These are phyloP conservation scores for Vigna nakashimae DNA, from an alignment of 306 rosid species.

Conservation along the genomic window DNA sequence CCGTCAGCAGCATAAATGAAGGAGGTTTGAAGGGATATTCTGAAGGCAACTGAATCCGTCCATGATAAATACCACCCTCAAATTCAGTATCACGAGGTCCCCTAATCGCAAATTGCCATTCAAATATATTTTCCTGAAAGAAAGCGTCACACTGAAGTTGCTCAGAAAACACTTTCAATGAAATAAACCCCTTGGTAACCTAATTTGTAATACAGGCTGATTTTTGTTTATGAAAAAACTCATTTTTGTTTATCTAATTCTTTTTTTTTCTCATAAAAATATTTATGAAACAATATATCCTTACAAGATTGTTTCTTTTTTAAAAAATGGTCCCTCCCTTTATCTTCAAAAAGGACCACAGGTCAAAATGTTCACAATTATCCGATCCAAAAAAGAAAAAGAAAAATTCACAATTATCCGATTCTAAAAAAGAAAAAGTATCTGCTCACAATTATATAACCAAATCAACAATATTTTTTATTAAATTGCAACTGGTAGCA, in stretches of 20 bases:
- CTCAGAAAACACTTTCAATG: background rate
- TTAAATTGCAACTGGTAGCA: background rate
- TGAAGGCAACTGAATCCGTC: slow-evolving; percentile 81
- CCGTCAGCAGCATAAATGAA: slow-evolving; percentile 87
- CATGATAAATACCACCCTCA: slow-evolving; percentile 92
- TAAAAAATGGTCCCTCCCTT: background rate
- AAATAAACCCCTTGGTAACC: too few species aligned
- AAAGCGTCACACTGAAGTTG: slow-evolving; percentile 23
- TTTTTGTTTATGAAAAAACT: too few species aligned
- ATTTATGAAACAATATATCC: too few species aligned
- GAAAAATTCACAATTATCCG: too few species aligned
- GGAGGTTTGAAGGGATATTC: slow-evolving; percentile 97
- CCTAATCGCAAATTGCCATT: slow-evolving; percentile 93
- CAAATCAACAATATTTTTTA: background rate
- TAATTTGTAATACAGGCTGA: too few species aligned
- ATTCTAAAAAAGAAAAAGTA: too few species aligned
- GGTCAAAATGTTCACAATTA: too few species aligned
- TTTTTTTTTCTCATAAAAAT: too few species aligned
- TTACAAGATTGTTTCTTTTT: too few species aligned
- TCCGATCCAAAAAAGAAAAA: too few species aligned
- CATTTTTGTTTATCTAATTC: too few species aligned
- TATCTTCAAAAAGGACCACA: too few species aligned
- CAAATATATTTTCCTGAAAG: slow-evolving; percentile 90
- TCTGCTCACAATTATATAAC: background rate
- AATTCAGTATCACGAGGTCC: slow-evolving; percentile 80